These are phyloP conservation scores for Microcera coccophila DNA, from an alignment of 2,329 filamentous ascomycete genomes.

Conservation along the genomic window DNA sequence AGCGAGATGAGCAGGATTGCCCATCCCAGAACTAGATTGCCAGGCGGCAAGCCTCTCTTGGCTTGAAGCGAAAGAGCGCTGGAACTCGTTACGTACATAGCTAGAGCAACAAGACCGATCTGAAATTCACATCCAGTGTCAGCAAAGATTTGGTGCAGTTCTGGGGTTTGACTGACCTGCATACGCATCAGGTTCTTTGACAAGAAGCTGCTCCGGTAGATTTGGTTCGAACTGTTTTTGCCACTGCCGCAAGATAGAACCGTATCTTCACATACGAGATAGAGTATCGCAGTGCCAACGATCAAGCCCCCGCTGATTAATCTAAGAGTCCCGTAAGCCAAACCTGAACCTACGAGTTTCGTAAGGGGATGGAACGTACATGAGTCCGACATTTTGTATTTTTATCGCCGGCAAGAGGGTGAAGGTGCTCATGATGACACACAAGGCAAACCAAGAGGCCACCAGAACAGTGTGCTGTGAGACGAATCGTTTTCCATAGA, in stretches of 20 bases:
- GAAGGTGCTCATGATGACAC: constrained; percentile 81
- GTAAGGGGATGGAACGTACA: constrained; percentile 65
- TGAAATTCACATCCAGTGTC: constrained; percentile 30
- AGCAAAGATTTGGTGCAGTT: constrained; percentile 4
- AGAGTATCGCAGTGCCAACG: too few species aligned
- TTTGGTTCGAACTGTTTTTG: too few species aligned
- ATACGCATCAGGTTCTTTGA: constrained; percentile 59
- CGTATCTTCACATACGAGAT: too few species aligned
- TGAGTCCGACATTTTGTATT: constrained; percentile 67
- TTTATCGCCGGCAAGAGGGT: constrained; percentile 87
- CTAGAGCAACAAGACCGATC: constrained; percentile 72
- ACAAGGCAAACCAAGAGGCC: constrained; percentile 70
- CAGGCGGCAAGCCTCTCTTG: constrained; percentile 76
- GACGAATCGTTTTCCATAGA: constrained; percentile 72
- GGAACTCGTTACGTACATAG: constrained; percentile 82
- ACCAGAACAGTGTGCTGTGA: constrained; percentile 60
- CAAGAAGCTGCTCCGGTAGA: constrained; percentile 45
- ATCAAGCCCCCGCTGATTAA: too few species aligned
- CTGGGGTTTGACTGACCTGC: constrained; percentile 49
- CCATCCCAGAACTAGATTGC: constrained; percentile 88
- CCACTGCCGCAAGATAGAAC: too few species aligned
- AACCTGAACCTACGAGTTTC: constrained; percentile 67
- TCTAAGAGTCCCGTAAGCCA: constrained; percentile 69
- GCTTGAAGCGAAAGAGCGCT: constrained; percentile 82
- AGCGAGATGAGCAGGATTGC: constrained; percentile 62